Evolutionary conservation across 805 yeast genomes (phyloP), one percentile per base, ranked within the genome.

Genomic region (Metschnikowia bowlesiae): DNA sequence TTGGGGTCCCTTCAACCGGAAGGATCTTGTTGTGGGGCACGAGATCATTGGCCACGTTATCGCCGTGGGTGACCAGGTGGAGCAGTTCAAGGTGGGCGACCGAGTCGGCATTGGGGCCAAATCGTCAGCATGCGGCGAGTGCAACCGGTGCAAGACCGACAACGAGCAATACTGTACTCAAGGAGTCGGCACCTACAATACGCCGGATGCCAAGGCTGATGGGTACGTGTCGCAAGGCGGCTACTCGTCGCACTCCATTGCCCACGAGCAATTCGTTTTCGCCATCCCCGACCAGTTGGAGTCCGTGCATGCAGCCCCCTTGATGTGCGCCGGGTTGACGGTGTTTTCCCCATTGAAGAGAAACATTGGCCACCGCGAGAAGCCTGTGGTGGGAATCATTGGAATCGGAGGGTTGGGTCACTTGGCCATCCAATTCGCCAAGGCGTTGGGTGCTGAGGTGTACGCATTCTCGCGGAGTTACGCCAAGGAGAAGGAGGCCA

Each of bases 281-380:
- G 81, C 81, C 43, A 78, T 85, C 51, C 91, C 92, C 41, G 80
- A 77, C 7, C 62, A 48, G 13, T 57, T 80, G 51, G 71, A 77
- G 35, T 71, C 80, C 41, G 79, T 74, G 34, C 69, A 73, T 29
- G 88, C 82, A 30, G 90, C 89, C 4, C 90, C 91, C 47, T 69
- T 86, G 69, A 68, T 85, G 70, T 86, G 92, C 72, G 92, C 89
- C 49, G 92, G 92, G 49, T 70, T 84, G 62, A 86, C 92, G 10
- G 83, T 81, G 11, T 85, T 71, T 69, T 78, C 87, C 7, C 92
- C 92, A 49, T 66, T 86, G 57, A 70, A 77, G 51, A 74, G 84
- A 65, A 80, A 76, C 49, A 59, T 55, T 54, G 45, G 48, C 42
- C 39, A 47, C 44, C 18, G 48, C 34, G 46, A 52, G 37, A 48